phyloP scores from a whole-genome alignment of 2,329 filamentous ascomycete genomes.

The Aspergillus candidus region DNA sequence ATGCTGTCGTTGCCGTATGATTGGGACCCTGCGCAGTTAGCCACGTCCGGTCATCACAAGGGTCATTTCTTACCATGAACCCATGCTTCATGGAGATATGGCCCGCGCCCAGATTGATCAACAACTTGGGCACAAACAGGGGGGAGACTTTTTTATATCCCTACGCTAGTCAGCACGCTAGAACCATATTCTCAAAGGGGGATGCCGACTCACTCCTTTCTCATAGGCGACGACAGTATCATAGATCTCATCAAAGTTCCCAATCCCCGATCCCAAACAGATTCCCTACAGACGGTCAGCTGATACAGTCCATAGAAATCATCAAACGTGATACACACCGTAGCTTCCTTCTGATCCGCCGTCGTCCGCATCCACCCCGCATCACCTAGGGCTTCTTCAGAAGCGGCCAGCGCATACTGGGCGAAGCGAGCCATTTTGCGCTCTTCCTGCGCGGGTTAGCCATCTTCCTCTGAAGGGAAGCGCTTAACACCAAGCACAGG shows the following conservation, averaged over 20 bases:
- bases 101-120: conserved; percentile 92
- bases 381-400: conserved; percentile 78
- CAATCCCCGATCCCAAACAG: conserved; percentile 90
- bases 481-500: neutral
- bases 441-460: conserved; percentile 45
- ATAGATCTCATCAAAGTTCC: conserved; percentile 87
- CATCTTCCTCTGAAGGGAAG: conserved; percentile 1
- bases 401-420: conserved; percentile 83
- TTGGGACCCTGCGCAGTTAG: conserved; percentile 64
- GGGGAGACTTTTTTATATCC: conserved; percentile 92
- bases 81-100: conserved; percentile 91
- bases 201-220: conserved; percentile 53
- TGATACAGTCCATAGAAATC: neutral
- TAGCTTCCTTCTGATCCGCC: conserved; percentile 62
- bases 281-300: conserved; percentile 56
- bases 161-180: conserved; percentile 39
- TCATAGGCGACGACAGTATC: conserved; percentile 72
- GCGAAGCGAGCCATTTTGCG: conserved; percentile 86
- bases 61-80: conserved; percentile 51
- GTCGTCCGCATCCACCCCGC: conserved; percentile 64
- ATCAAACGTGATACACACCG: conserved; percentile 41
- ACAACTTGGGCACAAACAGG: conserved; percentile 82
- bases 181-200: neutral
- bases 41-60: neutral
- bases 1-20: conserved; percentile 87